These are phyloP conservation scores for Paramyrothecium roridum DNA, from an alignment of 2,329 filamentous ascomycete genomes.

Conservation along the genomic window DNA sequence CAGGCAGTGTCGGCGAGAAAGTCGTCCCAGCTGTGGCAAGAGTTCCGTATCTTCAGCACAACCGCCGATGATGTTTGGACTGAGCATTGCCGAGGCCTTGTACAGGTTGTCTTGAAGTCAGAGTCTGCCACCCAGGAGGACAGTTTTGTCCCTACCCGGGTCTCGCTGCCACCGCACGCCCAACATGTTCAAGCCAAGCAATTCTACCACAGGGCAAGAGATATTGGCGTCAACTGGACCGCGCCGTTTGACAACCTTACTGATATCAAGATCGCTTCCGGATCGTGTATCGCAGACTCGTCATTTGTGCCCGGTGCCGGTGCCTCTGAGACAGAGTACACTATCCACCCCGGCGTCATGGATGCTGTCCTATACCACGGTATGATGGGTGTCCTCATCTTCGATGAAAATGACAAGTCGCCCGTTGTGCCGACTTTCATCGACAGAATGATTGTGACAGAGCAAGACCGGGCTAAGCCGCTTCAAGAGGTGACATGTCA, in stretches of 20 bases:
- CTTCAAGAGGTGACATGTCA: no score
- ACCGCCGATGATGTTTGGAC: slow-evolving; percentile 13
- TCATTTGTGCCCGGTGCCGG: background rate
- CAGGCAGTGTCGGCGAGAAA: slow-evolving; percentile 12
- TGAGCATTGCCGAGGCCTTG: slow-evolving; percentile 21
- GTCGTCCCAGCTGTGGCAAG: slow-evolving; percentile 12
- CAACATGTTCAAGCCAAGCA: background rate
- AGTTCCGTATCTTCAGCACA: slow-evolving; percentile 18
- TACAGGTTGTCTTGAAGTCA: slow-evolving; percentile 7
- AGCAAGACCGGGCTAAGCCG: background rate
- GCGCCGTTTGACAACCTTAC: slow-evolving; percentile 11
- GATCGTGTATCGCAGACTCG: slow-evolving; percentile 6
- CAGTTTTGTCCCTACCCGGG: slow-evolving; percentile 2
- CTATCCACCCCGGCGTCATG: slow-evolving; percentile 2
- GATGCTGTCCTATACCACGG: slow-evolving; percentile 3
- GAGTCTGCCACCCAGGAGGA: slow-evolving; percentile 5
- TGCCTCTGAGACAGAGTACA: background rate
- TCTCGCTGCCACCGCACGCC: slow-evolving; percentile 3
- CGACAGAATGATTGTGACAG: slow-evolving; percentile 3
- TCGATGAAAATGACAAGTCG: slow-evolving; percentile 5
- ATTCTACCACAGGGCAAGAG: slow-evolving; percentile 8
- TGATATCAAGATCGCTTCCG: slow-evolving; percentile 3
- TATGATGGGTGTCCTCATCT: slow-evolving; percentile 2
- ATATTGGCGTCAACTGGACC: slow-evolving; percentile 10
- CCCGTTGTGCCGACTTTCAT: slow-evolving; percentile 9